phyloP scores from a whole-genome alignment of 2,329 filamentous ascomycete species.

The Sclerotinia nivalis region DNA sequence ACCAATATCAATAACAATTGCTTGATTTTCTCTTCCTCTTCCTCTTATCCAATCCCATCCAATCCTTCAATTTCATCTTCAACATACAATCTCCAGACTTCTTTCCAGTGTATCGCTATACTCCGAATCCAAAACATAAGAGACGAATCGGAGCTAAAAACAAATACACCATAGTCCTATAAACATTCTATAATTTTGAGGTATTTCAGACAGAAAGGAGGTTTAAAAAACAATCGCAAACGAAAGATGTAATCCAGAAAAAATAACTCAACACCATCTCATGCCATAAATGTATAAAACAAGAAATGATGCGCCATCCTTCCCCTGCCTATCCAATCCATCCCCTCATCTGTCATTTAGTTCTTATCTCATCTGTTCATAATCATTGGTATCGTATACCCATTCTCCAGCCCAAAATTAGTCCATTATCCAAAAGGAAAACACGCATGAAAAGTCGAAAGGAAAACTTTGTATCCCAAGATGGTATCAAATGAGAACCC shows the following conservation, averaged over 20 bases:
- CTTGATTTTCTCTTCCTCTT: background rate
- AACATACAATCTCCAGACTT: background rate
- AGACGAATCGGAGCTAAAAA: slow-evolving; percentile 3
- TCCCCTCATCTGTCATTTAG: background rate
- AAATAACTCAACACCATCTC: slow-evolving; percentile 7
- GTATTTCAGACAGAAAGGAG: background rate
- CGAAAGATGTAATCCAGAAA: slow-evolving; percentile 1
- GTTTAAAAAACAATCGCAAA: background rate
- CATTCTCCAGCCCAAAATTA: background rate
- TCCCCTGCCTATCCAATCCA: slow-evolving; percentile 8
- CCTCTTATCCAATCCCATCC: background rate
- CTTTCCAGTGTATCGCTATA: slow-evolving; percentile 3
- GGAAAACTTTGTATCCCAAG: slow-evolving; percentile 14
- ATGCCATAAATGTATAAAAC: slow-evolving; percentile 13
- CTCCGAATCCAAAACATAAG: background rate
- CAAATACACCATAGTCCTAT: slow-evolving; percentile 13
- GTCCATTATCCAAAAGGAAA: background rate
- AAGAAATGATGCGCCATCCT: slow-evolving; percentile 17
- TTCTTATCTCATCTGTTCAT: slow-evolving; percentile 18
- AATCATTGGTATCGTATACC: slow-evolving; percentile 6
- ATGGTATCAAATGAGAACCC: slow-evolving; percentile 19
- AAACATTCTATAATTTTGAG: slow-evolving; percentile 16
- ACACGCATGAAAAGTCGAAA: background rate
- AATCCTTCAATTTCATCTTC: background rate
- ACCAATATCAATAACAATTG: background rate